Percentiles rank a stretch among this genome's conserved stretches.
Evolutionary conservation across 371 early-diverging fungal species (phyloP).

Genomic region (Umbelopsis sp.): DNA sequence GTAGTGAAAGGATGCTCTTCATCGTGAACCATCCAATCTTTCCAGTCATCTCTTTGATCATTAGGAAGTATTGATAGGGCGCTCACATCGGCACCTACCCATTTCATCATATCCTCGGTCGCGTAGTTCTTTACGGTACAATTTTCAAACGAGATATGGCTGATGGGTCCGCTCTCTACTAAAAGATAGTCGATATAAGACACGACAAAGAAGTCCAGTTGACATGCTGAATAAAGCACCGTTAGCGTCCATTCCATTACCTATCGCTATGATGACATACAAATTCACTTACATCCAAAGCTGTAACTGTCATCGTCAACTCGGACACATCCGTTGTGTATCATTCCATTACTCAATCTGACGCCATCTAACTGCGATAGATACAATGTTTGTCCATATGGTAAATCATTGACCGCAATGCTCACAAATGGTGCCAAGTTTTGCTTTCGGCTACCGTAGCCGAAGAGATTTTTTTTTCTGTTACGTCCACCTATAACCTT

Average conservation of each 20-base stretch:
- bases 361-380: conserved; percentile 34
- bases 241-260: neutral
- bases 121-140: conserved; percentile 37
- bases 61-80: neutral
- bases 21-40: neutral
- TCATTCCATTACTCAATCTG: conserved; percentile 24
- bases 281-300: conserved; percentile 27
- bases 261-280: too few species aligned
- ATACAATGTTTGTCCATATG: conserved; percentile 34
- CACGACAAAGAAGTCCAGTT: conserved; percentile 44
- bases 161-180: conserved; percentile 24
- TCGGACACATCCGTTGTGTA: conserved; percentile 49
- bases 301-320: conserved; percentile 47
- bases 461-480: conserved; percentile 34
- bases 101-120: conserved; percentile 20
- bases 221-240: conserved; percentile 29
- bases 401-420: conserved; percentile 39
- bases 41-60: neutral
- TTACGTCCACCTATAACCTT: conserved; percentile 28
- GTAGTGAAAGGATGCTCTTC: neutral
- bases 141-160: conserved; percentile 10
- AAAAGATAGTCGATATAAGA: conserved; percentile 35
- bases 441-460: conserved; percentile 33
- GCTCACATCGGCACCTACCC: conserved; percentile 2
- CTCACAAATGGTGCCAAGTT: conserved; percentile 40